Conservation (phyloP, 75 land plant species). For the Chamaecyparis obtusa region DNA sequence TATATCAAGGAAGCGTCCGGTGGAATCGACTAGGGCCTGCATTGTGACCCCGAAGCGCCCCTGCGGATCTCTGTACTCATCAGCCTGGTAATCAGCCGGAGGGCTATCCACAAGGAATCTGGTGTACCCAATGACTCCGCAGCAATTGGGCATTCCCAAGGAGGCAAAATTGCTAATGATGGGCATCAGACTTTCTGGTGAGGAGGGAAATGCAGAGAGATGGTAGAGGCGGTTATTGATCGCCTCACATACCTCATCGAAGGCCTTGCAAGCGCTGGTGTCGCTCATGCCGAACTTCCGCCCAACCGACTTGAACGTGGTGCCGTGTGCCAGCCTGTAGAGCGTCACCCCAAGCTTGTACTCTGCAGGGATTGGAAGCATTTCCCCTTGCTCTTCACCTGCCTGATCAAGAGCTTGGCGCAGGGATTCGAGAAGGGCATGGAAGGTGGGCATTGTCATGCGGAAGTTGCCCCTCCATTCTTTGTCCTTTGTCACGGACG, state of each 20-base stretch:
- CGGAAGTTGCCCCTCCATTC: conserved; percentile 35
- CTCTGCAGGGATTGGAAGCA: conserved; percentile 18
- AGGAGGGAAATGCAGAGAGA: conserved; percentile 39
- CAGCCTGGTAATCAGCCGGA: conserved; percentile 11
- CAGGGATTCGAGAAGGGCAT: conserved; percentile 23
- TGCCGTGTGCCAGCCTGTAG: conserved; percentile 66
- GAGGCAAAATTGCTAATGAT: conserved; percentile 34
- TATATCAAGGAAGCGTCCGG: conserved; percentile 71
- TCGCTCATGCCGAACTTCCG: conserved; percentile 39
- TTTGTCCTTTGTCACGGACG: conserved; percentile 17
- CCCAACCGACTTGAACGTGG: conserved; percentile 37
- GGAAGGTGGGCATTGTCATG: conserved; percentile 28
- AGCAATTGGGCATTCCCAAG: conserved; percentile 61
- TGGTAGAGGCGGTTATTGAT: conserved; percentile 37
- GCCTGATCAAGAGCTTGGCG: conserved; percentile 11
- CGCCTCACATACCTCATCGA: conserved; percentile 49
- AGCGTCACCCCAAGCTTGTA: conserved; percentile 53
- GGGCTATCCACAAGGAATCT: conserved; percentile 33
- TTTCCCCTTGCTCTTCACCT: neutral
- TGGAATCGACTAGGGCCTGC: conserved; percentile 68
- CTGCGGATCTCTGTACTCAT: conserved; percentile 5
- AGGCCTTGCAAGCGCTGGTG: conserved; percentile 38
- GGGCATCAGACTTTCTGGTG: conserved; percentile 18
- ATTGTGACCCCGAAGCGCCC: conserved; percentile 32
- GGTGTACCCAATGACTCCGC: conserved; percentile 57